Conservation (phyloP, 495 filamentous ascomycete genomes). For the Talaromyces liani region DNA sequence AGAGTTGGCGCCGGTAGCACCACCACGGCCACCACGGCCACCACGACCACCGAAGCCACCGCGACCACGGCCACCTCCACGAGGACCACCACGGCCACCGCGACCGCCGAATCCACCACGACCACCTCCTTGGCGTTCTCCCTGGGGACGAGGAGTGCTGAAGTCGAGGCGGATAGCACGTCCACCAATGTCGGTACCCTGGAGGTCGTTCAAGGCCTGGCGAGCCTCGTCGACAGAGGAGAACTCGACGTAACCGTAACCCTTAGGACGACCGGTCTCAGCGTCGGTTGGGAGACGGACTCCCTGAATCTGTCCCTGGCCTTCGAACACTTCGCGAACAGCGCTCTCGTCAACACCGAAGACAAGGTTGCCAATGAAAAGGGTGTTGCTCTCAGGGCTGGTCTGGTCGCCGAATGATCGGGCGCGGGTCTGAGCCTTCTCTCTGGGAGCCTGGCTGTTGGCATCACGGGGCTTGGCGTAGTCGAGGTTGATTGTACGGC, state of each 20-base stretch:
- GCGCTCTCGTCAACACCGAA: constrained; percentile 76
- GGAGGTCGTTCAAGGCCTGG: constrained; percentile 63
- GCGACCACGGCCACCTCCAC: constrained; percentile 47
- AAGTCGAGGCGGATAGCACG: constrained; percentile 86
- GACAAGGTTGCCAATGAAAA: constrained; percentile 89
- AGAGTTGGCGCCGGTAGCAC: constrained; percentile 32
- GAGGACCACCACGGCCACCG: constrained; percentile 42
- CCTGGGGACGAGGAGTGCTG: constrained; percentile 66
- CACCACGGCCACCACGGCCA: constrained; percentile 44
- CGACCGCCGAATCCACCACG: constrained; percentile 40
- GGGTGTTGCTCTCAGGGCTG: constrained; percentile 70
- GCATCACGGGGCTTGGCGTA: constrained; percentile 63
- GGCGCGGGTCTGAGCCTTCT: constrained; percentile 62
- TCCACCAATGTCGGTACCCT: constrained; percentile 68
- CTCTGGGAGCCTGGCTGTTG: constrained; percentile 43
- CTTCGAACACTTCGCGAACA: constrained; percentile 67
- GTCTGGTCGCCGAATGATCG: constrained; percentile 71
- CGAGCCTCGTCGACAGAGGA: constrained; percentile 78
- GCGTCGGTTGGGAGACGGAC: constrained; percentile 85
- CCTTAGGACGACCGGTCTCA: constrained; percentile 83
- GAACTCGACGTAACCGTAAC: constrained; percentile 91
- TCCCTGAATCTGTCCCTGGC: constrained; percentile 61
- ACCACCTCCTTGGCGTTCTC: constrained; percentile 41
- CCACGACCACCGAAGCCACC: constrained; percentile 45
- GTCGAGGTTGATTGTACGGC: constrained; percentile 82